Conservation (phyloP, 2,329 filamentous ascomycete genomes). For the Dactylellina cionopaga region DNA sequence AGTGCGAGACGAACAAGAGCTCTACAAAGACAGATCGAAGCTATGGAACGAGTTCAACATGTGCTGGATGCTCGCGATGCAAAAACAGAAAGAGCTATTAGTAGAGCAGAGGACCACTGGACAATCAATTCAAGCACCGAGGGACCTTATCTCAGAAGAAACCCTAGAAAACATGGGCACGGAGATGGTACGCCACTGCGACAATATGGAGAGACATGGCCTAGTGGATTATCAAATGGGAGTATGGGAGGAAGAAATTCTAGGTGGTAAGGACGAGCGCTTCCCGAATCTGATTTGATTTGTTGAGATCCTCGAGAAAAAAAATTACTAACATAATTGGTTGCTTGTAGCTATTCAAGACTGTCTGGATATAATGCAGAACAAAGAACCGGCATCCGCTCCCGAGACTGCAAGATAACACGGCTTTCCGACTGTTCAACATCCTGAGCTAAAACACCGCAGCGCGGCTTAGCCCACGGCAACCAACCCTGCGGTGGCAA, state of each 20-base stretch:
- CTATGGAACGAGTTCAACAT: conserved; percentile 96
- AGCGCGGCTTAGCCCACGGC: conserved; percentile 1
- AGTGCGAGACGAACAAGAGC: conserved; percentile 79
- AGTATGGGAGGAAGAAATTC: conserved; percentile 92
- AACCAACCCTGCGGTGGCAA: conserved; percentile 38
- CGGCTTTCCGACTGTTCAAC: conserved; percentile 10
- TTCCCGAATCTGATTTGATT: not conserved
- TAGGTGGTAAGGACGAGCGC: conserved; percentile 72
- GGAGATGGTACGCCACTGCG: conserved; percentile 82
- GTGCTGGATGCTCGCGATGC: conserved; percentile 84
- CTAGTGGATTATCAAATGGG: conserved; percentile 97
- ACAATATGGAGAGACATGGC: conserved; percentile 88
- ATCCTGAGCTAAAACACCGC: conserved; percentile 7
- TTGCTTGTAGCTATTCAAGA: conserved; percentile 38
- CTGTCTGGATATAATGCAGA: conserved; percentile 43
- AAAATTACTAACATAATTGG: conserved; percentile 7
- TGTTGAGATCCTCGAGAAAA: too few species aligned
- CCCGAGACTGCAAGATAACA: conserved; percentile 41
- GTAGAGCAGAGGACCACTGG: conserved; percentile 70
- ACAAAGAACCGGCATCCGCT: conserved; percentile 44
- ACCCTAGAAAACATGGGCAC: conserved; percentile 81
- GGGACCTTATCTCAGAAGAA: conserved; percentile 74
- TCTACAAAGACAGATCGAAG: conserved; percentile 79
- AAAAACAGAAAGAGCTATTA: conserved; percentile 81
- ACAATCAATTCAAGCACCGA: conserved; percentile 67